Conservation (phyloP, 148 eudicot species). For the Pharnaceum exiguum region DNA sequence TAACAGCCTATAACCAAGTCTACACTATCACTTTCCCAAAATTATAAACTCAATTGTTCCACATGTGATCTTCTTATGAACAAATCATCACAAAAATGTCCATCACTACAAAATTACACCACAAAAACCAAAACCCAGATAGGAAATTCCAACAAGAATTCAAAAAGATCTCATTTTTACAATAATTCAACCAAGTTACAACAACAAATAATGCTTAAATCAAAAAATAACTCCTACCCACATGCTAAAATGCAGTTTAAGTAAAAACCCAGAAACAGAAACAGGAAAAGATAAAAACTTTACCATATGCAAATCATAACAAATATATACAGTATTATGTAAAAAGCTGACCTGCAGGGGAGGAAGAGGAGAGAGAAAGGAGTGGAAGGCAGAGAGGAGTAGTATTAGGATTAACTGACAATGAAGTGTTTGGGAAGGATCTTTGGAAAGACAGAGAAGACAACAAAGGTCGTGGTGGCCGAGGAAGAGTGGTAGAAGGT, state of each 20-base stretch:
- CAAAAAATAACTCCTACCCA: not conserved
- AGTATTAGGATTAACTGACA: slow-evolving; percentile 5
- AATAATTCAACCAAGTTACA: not conserved
- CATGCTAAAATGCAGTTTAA: not conserved
- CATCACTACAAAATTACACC: not conserved
- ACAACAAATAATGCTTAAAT: not conserved
- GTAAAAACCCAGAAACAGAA: slow-evolving; percentile 1
- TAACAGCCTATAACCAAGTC: no score
- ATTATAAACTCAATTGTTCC: no score
- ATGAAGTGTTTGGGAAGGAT: not conserved
- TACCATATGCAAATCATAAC: not conserved
- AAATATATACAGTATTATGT: not conserved
- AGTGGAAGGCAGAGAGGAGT: not conserved
- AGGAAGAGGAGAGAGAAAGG: not conserved
- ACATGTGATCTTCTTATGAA: no score
- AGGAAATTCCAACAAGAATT: not conserved
- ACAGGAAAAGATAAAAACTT: not conserved
- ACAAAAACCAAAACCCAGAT: not conserved
- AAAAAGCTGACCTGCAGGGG: not conserved
- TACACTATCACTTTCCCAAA: no score
- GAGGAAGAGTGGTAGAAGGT: slow-evolving; percentile 13
- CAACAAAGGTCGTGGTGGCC: no score
- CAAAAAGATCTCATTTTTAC: not conserved
- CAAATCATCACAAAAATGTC: no score
- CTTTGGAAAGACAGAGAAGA: not conserved